Evolutionary conservation across 108 stramenopile genomes (phyloP).

Genomic region (Fragilaria crotonensis): DNA sequence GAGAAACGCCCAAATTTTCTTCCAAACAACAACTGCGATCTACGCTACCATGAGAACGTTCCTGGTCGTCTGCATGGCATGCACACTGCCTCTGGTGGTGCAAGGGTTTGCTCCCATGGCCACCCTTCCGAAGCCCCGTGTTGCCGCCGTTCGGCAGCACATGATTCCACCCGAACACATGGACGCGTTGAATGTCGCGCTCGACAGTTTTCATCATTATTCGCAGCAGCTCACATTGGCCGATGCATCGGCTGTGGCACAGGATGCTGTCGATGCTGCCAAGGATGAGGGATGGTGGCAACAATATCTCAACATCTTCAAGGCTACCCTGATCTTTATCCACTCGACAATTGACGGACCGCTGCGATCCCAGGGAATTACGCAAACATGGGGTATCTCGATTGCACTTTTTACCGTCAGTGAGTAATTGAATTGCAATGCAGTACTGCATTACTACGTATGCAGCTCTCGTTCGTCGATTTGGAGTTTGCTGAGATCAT

Average conservation of each 20-base stretch:
- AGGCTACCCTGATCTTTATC: constrained; percentile 35
- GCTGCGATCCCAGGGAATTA: constrained; percentile 44
- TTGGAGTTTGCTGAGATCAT: too few relatives aligned
- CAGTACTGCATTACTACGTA: too few relatives aligned
- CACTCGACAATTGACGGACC: constrained; percentile 62
- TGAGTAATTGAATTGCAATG: too few relatives aligned
- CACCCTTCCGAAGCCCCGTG: too few relatives aligned
- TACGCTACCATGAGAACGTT: too few relatives aligned
- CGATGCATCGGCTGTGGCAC: constrained; percentile 21
- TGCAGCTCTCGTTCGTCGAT: too few relatives aligned
- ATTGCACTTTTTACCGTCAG: constrained; percentile 73
- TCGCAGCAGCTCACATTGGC: not conserved
- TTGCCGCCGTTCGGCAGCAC: too few relatives aligned
- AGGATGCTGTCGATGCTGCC: not conserved
- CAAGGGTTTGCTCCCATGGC: too few relatives aligned
- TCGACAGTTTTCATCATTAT: not conserved
- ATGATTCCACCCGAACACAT: constrained; percentile 3
- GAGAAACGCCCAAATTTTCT: too few relatives aligned
- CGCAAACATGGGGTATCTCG: constrained; percentile 73
- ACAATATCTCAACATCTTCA: constrained; percentile 48
- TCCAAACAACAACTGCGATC: too few relatives aligned
- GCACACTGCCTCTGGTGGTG: too few relatives aligned
- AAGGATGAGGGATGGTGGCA: constrained; percentile 41
- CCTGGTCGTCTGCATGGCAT: too few relatives aligned
- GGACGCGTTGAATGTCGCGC: not conserved